Percentiles rank a stretch among this genome's conserved stretches.
phyloP scores from a whole-genome alignment of 495 filamentous ascomycete genomes.

The Tuber magnatum region DNA sequence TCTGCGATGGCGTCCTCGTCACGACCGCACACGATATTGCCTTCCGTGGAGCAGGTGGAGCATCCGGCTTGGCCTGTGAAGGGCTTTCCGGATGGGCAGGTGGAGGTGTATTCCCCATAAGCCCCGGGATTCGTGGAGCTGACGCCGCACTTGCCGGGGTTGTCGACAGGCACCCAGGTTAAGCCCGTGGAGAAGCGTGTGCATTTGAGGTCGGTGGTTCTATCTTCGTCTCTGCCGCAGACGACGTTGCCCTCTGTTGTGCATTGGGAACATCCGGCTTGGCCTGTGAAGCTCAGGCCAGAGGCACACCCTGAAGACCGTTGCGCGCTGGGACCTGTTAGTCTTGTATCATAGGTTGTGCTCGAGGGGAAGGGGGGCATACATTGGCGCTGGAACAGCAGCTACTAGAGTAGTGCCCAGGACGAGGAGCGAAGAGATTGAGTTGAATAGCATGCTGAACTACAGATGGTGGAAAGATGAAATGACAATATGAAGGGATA shows the following conservation, averaged over 20 bases:
- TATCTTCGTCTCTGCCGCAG: constrained; percentile 5
- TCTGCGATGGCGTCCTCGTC: not conserved
- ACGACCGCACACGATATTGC: constrained; percentile 4
- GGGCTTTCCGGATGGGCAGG: not conserved
- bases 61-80: not conserved
- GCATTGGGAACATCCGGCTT: not conserved
- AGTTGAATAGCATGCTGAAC: not conserved
- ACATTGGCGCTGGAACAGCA: not conserved
- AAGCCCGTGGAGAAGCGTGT: not conserved
- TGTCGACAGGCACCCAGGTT: constrained; percentile 2
- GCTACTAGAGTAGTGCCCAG: not conserved
- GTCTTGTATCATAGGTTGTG: not conserved
- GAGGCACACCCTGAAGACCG: not conserved
- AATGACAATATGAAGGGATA: not conserved
- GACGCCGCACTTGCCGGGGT: not conserved
- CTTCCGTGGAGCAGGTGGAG: not conserved
- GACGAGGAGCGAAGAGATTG: not conserved
- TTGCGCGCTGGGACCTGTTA: not conserved
- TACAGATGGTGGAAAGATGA: not conserved
- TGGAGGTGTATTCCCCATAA: too few relatives aligned
- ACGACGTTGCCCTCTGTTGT: constrained; percentile 3
- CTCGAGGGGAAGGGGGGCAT: not conserved
- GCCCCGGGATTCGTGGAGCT: not conserved
- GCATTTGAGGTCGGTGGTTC: constrained; percentile 3
- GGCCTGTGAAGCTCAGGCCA: not conserved